Conservation (phyloP, 2,329 filamentous ascomycete genomes). For the Fusarium subglutinans region DNA sequence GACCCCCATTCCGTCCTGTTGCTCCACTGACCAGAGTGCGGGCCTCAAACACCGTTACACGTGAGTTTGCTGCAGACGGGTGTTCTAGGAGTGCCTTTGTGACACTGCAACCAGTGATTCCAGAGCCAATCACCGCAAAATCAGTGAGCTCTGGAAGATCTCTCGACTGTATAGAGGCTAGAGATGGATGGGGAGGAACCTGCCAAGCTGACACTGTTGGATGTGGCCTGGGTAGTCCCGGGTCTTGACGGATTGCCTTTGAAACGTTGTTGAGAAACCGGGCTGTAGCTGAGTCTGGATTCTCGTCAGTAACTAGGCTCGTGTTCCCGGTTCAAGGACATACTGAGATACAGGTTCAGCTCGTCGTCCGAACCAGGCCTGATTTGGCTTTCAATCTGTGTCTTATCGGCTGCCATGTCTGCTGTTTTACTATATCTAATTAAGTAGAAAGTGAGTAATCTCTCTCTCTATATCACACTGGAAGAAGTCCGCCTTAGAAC, state of each 20-base stretch:
- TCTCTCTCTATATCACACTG: not conserved
- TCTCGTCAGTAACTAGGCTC: not conserved
- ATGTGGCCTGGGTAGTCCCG: constrained; percentile 34
- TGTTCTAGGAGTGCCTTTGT: constrained; percentile 40
- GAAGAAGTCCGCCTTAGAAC: not conserved
- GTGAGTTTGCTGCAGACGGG: not conserved
- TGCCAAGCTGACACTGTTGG: constrained; percentile 44
- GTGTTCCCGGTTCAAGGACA: not conserved
- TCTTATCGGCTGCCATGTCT: not conserved
- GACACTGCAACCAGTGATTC: constrained; percentile 45
- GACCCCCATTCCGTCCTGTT: constrained; percentile 46
- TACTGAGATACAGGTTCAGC: not conserved
- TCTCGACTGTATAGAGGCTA: constrained; percentile 36
- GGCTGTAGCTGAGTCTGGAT: not conserved
- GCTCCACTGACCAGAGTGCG: constrained; percentile 43
- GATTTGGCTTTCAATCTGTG: not conserved
- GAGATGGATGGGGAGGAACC: constrained; percentile 33
- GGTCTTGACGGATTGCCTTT: constrained; percentile 17
- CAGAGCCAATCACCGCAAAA: constrained; percentile 44
- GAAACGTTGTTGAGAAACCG: not conserved
- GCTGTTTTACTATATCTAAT: too few species aligned
- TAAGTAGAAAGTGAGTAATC: not conserved
- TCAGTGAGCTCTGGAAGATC: constrained; percentile 33
- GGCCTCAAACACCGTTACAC: constrained; percentile 42
- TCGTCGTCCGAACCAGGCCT: not conserved